Evolutionary conservation across 2,329 filamentous ascomycete species (phyloP), one percentile per base, ranked within the genome.

Genomic region (Aspergillus sp.): DNA sequence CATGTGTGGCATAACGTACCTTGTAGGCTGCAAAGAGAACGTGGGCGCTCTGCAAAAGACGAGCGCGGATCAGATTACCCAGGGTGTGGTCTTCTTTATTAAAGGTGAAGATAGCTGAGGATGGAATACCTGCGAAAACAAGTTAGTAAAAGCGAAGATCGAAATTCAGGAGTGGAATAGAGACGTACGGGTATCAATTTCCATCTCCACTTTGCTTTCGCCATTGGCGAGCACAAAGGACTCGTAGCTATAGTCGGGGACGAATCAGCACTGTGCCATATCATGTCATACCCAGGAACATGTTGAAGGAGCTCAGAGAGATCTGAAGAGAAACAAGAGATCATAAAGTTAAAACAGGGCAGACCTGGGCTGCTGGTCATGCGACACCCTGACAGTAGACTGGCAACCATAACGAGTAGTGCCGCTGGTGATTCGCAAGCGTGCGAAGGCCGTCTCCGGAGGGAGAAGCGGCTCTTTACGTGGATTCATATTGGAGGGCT

Each of bases 41-140:
- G 73, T 96, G 89, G 18, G 87, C 85, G 70, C 91, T 90, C 75
- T 90, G 88, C 79, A 95, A 88, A 58, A 99, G 89, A 70, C 94
- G 91, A 71, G 91, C 88, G 52, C 90, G 86, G 58, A 99, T 84
- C 57, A 99, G 84, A 76, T 99, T 97, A 69, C 89, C 95, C 26
- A 99, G 85, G 1, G 94, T 97, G 79, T 97, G 94, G 70, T 99
- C 95, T 77, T 99, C 95, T 77, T 97, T 98, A 78, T 92, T 91
- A 78, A 99, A 88, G 60, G 91, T 87, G 80, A 99, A 99, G 77
- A 97, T 90, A 10, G 92, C 90, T n/a, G 91, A 92, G 75, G 96
- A 96, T 22, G 94, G 91, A 74, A 96, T 92, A 72, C 92, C 92
- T 95, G 60, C 46, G 39, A 54, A 45, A 4, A 49, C 14, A 24